Conservation (phyloP, 169 alveolate species). For the Cryptosporidium viatorum region DNA sequence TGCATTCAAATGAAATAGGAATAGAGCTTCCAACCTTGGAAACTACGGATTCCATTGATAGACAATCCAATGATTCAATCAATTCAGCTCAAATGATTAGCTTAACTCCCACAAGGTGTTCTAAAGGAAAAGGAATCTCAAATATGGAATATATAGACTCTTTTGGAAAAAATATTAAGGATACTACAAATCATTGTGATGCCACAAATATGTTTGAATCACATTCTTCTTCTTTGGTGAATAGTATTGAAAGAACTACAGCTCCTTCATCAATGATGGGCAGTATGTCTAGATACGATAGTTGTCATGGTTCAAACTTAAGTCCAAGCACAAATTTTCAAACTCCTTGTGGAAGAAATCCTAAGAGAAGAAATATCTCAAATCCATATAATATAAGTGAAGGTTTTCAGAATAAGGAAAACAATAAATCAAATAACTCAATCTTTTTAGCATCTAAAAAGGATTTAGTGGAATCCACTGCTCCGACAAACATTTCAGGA, state of each 20-base stretch:
- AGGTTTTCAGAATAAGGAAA: neutral
- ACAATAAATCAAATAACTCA: neutral
- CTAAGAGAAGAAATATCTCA: slow-evolving; percentile 11
- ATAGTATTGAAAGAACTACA: slow-evolving; percentile 66
- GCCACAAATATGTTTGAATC: neutral
- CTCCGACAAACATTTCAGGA: neutral
- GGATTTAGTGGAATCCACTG: neutral
- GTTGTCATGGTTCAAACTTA: slow-evolving; percentile 7
- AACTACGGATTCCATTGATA: slow-evolving; percentile 52
- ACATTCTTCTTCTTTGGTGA: slow-evolving; percentile 15
- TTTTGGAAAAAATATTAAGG: neutral
- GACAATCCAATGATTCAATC: neutral
- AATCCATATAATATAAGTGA: neutral
- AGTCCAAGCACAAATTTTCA: slow-evolving; percentile 39
- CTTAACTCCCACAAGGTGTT: slow-evolving; percentile 43
- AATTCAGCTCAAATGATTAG: neutral
- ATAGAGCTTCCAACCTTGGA: slow-evolving; percentile 27
- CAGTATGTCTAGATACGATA: slow-evolving; percentile 16
- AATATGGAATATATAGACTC: neutral
- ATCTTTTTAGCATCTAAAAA: neutral
- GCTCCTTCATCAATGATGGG: slow-evolving; percentile 55
- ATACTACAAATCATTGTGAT: neutral
- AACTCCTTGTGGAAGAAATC: slow-evolving; percentile 35
- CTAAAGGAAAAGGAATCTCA: neutral
- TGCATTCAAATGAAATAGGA: slow-evolving; percentile 24